A percentile compares a stretch with the other conserved stretches of the same genome.
These are phyloP conservation scores for Neurospora sp. DNA, from an alignment of 495 filamentous ascomycete genomes.

Conservation along the genomic window DNA sequence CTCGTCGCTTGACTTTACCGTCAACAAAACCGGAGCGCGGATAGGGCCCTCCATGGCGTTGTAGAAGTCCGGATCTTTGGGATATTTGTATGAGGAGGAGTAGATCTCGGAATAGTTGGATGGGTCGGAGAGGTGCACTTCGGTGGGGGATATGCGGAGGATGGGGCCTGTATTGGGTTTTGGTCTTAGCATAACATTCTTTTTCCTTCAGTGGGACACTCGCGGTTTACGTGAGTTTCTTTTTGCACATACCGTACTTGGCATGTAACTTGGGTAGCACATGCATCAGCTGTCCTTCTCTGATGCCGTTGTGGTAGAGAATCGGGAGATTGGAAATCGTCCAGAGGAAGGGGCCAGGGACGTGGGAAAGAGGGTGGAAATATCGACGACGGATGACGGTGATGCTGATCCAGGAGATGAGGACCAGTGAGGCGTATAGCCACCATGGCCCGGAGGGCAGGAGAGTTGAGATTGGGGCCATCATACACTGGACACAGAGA, in stretches of 20 bases:
- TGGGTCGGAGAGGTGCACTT: slow-evolving; percentile 32
- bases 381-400: slow-evolving; percentile 16
- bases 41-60: slow-evolving; percentile 3
- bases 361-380: slow-evolving; percentile 18
- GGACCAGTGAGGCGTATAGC: background rate
- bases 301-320: slow-evolving; percentile 9
- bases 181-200: background rate
- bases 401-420: background rate
- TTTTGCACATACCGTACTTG: slow-evolving; percentile 2
- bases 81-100: slow-evolving; percentile 18
- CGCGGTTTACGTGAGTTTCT: background rate
- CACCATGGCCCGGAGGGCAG: background rate
- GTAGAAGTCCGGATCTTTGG: slow-evolving; percentile 17
- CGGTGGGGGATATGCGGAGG: slow-evolving; percentile 29
- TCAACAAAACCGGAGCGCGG: slow-evolving; percentile 6
- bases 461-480: background rate
- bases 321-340: slow-evolving; percentile 6
- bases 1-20: slow-evolving; percentile 17
- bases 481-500: background rate
- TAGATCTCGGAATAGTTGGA: slow-evolving; percentile 31
- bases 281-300: slow-evolving; percentile 10
- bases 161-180: slow-evolving; percentile 10
- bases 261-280: slow-evolving; percentile 4
- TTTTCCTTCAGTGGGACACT: background rate
- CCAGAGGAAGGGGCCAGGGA: slow-evolving; percentile 15